Evolutionary conservation across 345 rosid species (phyloP).

Genomic region (Eucalyptus urophylla): DNA sequence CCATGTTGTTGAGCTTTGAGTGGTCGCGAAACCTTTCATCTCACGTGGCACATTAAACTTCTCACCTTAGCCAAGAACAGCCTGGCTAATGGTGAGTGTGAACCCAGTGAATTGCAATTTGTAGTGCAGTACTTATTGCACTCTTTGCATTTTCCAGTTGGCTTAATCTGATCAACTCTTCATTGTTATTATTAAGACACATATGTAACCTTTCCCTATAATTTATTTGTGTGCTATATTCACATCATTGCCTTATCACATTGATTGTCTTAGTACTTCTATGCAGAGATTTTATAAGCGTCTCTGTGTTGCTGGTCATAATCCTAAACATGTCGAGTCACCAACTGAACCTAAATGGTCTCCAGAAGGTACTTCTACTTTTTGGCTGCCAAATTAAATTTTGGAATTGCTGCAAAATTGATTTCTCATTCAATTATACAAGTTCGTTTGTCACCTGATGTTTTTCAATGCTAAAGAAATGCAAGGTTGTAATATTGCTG

Average conservation of each 20-base stretch:
- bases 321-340: slow-evolving; percentile 63
- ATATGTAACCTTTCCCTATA: background rate
- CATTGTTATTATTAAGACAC: background rate
- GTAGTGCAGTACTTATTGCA: background rate
- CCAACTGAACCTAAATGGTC: slow-evolving; percentile 98
- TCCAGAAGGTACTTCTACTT: slow-evolving; percentile 33
- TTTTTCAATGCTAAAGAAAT: background rate
- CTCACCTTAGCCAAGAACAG: background rate
- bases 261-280: background rate
- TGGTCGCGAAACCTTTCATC: background rate
- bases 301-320: slow-evolving; percentile 63
- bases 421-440: background rate
- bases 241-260: background rate
- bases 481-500: background rate
- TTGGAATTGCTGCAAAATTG: background rate
- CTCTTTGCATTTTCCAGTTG: background rate
- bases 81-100: background rate
- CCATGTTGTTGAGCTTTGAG: background rate
- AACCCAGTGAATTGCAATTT: background rate
- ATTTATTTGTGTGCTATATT: background rate
- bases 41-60: background rate
- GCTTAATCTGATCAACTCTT: background rate
- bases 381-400: background rate
- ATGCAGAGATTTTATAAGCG: slow-evolving; percentile 52
- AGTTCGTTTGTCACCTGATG: background rate